Evolutionary conservation across 768 basidiomycete genomes (phyloP).

Genomic region (Auricularia sp.): DNA sequence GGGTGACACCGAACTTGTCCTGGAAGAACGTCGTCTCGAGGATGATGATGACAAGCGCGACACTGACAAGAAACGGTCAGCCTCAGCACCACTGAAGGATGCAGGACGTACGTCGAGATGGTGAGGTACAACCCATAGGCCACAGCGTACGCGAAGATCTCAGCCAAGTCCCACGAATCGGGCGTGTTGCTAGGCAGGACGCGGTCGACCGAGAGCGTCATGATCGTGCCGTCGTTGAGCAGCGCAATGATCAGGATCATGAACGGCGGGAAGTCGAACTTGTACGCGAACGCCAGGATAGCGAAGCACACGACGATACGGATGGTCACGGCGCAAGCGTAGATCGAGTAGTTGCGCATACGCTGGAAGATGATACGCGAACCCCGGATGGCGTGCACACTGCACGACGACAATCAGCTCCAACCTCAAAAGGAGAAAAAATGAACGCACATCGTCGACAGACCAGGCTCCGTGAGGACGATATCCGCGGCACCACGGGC

Average conservation of each 20-base stretch:
- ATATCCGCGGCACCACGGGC: conserved; percentile 98
- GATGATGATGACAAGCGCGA: conserved; percentile 75
- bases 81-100: conserved; percentile 10
- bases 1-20: conserved; percentile 65
- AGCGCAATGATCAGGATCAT: conserved; percentile 98
- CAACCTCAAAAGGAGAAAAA: background rate
- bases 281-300: conserved; percentile 89
- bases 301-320: conserved; percentile 98
- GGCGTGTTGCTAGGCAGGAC: conserved; percentile 88
- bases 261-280: conserved; percentile 98
- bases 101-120: conserved; percentile 63
- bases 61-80: conserved; percentile 27
- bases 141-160: conserved; percentile 92
- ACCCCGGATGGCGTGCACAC: conserved; percentile 92
- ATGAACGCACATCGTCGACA: conserved; percentile 66
- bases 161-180: conserved; percentile 90
- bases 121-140: conserved; percentile 94
- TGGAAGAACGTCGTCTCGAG: conserved; percentile 86
- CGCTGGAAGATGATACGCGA: conserved; percentile 99
- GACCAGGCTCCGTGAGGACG: conserved; percentile 94
- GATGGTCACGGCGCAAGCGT: conserved; percentile 90
- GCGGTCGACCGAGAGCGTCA: conserved; percentile 94
- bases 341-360: conserved; percentile 99
- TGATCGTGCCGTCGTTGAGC: conserved; percentile 97
- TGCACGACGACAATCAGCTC: conserved; percentile 2